These are phyloP conservation scores for Leptomonas seymouri DNA, from an alignment of 208 protist species.

Conservation along the genomic window DNA sequence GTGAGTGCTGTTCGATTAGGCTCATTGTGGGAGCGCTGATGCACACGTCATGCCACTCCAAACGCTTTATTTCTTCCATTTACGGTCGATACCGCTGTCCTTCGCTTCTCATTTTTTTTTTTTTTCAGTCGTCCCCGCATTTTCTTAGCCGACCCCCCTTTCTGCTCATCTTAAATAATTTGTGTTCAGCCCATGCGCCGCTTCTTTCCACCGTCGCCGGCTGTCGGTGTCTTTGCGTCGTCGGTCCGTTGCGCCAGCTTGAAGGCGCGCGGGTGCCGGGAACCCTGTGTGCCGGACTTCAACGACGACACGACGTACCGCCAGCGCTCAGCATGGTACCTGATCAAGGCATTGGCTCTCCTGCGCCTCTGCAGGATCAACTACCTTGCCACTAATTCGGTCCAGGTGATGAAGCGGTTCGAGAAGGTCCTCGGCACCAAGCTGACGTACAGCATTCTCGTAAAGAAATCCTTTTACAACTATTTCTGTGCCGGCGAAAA, in stretches of 20 bases:
- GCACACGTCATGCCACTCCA: too few species aligned
- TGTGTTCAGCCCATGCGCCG: constrained; percentile 39
- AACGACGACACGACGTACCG: constrained; percentile 66
- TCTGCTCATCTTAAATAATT: not conserved
- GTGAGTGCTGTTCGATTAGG: too few species aligned
- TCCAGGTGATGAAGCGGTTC: constrained; percentile 65
- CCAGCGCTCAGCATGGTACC: constrained; percentile 63
- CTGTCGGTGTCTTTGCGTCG: constrained; percentile 17
- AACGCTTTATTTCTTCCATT: too few species aligned
- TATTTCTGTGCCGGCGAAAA: constrained; percentile 96
- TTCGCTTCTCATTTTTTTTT: constrained; percentile 11
- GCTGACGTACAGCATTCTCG: constrained; percentile 75
- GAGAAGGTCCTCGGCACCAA: constrained; percentile 74
- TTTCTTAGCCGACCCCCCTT: not conserved
- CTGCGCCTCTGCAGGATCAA: constrained; percentile 72
- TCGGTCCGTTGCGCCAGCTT: constrained; percentile 22
- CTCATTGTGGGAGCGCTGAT: too few species aligned
- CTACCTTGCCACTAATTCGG: constrained; percentile 77
- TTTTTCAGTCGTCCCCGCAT: not conserved
- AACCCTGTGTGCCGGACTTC: constrained; percentile 49
- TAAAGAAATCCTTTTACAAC: constrained; percentile 92
- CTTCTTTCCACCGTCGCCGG: constrained; percentile 23
- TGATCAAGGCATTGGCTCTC: constrained; percentile 78
- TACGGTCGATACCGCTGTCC: not conserved
- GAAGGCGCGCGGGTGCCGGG: not conserved